Evolutionary conservation across 2,329 filamentous ascomycete genomes (phyloP).

Genomic region (Botrytis galanthina): DNA sequence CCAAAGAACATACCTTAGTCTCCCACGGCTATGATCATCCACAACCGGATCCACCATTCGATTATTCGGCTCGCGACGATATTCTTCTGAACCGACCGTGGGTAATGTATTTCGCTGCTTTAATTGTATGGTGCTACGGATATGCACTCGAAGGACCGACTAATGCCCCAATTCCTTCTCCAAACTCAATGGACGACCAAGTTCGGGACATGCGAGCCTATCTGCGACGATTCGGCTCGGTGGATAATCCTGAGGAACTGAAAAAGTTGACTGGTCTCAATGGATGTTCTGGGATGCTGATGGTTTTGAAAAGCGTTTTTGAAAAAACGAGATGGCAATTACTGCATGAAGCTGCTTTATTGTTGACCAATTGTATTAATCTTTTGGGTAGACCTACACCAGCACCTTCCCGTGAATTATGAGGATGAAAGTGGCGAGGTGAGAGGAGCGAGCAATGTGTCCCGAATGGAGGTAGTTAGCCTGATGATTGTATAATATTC

Average conservation of each 20-base stretch:
- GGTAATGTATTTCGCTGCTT: conserved; percentile 88
- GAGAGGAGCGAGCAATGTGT: not conserved
- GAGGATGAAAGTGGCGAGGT: not conserved
- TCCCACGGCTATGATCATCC: conserved; percentile 24
- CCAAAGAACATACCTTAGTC: conserved; percentile 47
- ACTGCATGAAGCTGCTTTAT: conserved; percentile 77
- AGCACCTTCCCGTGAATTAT: not conserved
- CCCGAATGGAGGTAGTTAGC: not conserved
- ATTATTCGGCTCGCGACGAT: conserved; percentile 83
- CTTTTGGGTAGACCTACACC: conserved; percentile 34
- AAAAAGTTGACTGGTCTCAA: conserved; percentile 74
- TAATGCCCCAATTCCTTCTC: conserved; percentile 42
- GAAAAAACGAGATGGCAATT: conserved; percentile 85
- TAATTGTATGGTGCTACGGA: conserved; percentile 95
- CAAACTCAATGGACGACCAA: conserved; percentile 61
- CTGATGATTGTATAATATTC: not conserved
- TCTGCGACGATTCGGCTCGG: conserved; percentile 67
- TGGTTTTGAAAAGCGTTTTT: conserved; percentile 81
- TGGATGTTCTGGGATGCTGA: conserved; percentile 74
- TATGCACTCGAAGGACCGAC: conserved; percentile 84
- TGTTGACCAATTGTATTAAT: conserved; percentile 78
- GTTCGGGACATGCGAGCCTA: conserved; percentile 77
- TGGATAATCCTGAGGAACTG: conserved; percentile 74
- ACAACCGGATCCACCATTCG: conserved; percentile 41
- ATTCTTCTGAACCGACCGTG: conserved; percentile 88